Percentiles rank a stretch among this genome's conserved stretches.
phyloP scores from a whole-genome alignment of 176 grass and related monocot genomes.

The Triticum turgidum region DNA sequence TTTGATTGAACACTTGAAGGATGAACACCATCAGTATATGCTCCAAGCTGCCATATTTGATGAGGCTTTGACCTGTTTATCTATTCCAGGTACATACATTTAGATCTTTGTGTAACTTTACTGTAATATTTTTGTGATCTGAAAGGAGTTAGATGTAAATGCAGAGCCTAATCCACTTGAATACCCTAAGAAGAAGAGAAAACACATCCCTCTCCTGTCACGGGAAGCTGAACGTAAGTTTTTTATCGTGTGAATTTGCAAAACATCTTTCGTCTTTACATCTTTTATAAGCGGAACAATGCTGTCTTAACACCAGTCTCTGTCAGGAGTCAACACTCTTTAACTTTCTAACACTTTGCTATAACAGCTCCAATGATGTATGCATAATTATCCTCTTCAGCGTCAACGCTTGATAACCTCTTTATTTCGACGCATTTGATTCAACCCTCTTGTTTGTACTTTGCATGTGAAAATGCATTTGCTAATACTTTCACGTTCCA shows the following conservation, averaged over 20 bases:
- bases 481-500: constrained; percentile 27
- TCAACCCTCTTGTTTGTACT: not conserved
- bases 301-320: not conserved
- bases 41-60: constrained; percentile 78
- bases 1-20: constrained; percentile 69
- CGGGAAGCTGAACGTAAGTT: constrained; percentile 81
- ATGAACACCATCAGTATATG: constrained; percentile 71
- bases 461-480: constrained; percentile 6
- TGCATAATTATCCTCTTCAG: not conserved
- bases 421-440: not conserved
- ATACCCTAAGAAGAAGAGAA: constrained; percentile 58
- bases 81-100: constrained; percentile 39
- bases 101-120: constrained; percentile 15
- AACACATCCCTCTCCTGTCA: constrained; percentile 77
- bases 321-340: not conserved
- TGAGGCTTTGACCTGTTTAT: constrained; percentile 64
- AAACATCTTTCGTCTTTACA: not conserved
- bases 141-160: constrained; percentile 20
- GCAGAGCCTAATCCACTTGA: constrained; percentile 54
- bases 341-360: not conserved
- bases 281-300: not conserved
- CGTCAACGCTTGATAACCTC: not conserved
- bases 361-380: not conserved
- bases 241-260: not conserved
- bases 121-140: constrained; percentile 9